phyloP scores from a whole-genome alignment of 306 rosid genomes.

The Oxytropis ochrocephala region DNA sequence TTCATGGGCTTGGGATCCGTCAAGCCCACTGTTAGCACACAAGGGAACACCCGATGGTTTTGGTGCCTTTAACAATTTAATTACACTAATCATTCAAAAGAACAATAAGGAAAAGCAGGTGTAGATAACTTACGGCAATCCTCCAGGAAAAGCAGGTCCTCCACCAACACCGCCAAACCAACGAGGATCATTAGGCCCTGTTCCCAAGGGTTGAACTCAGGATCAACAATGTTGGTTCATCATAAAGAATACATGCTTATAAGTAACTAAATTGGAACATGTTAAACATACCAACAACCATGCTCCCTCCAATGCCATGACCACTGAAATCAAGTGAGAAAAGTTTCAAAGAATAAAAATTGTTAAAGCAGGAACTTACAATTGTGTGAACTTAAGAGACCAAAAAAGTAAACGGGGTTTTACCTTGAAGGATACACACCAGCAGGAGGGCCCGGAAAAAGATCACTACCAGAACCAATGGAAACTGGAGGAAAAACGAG shows the following conservation, averaged over 20 bases:
- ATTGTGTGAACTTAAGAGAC: background rate
- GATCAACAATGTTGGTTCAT: background rate
- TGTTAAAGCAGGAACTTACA: background rate
- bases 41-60: background rate
- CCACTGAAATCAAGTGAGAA: conserved; percentile 28
- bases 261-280: background rate
- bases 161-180: conserved; percentile 54
- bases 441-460: conserved; percentile 73
- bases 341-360: conserved; percentile 4
- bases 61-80: background rate
- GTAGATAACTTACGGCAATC: conserved; percentile 59
- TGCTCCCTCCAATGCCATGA: conserved; percentile 53
- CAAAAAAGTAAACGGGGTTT: conserved; percentile 1
- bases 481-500: conserved; percentile 52
- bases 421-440: conserved; percentile 70
- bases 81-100: background rate
- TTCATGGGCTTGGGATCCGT: background rate
- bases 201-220: conserved; percentile 6
- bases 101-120: background rate
- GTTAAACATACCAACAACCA: conserved; percentile 59
- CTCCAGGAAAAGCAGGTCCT: conserved; percentile 51
- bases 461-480: conserved; percentile 49
- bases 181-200: conserved; percentile 73
- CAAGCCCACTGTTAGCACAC: too few relatives aligned
- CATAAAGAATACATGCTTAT: background rate